Evolutionary conservation across 2,329 filamentous ascomycete species (phyloP), one percentile per base, ranked within the genome.

Genomic region (Decorospora gaudefroyi): DNA sequence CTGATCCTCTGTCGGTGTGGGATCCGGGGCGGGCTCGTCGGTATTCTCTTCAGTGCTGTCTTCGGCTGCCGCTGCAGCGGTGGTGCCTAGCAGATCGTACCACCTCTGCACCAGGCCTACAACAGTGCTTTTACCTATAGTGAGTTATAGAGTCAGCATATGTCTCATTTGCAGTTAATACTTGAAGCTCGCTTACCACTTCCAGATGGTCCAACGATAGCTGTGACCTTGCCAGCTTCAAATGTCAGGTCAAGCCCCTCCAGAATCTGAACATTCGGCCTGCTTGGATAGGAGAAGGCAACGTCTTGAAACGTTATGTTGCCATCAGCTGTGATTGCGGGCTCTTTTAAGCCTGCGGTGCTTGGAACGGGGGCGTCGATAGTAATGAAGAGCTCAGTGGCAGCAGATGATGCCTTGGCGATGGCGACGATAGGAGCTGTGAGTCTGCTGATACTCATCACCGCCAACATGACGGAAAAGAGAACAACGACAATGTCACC

Each of bases 61-160:
- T 17, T 49, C 15, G 2, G 46, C 4, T 23, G 31, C 5, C 6
- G 25, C 15, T 21, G 5, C 30, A 1, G 61, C 58, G 12, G 45
- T 55, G 3, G 60, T 65, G 2, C 60, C 63, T 11, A 53, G 34
- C 11, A 86, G 72, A 2, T 82, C 80, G 61, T 90, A 90, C 84
- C 85, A 90, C 21, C 85, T 75, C 61, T 90, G 83, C 3, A 90
- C 73, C 2, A 90, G 70, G 0, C 83, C 85, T 0, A 89, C 81
- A 17, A 90, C 82, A 0, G 87, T 90, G 36, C 83, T 87, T 65
- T 90, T 91, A 0, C 87, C 87, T 4, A 80, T 84, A 0, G n/a
- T n/a, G n/a, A n/a, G n/a, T n/a, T n/a, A n/a, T n/a, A n/a, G n/a
- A n/a, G n/a, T n/a, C n/a, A n/a, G n/a, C n/a, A n/a, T n/a, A n/a